Evolutionary conservation across 495 filamentous ascomycete species (phyloP), one percentile per base, ranked within the genome.

Genomic region (Neurospora sp.): DNA sequence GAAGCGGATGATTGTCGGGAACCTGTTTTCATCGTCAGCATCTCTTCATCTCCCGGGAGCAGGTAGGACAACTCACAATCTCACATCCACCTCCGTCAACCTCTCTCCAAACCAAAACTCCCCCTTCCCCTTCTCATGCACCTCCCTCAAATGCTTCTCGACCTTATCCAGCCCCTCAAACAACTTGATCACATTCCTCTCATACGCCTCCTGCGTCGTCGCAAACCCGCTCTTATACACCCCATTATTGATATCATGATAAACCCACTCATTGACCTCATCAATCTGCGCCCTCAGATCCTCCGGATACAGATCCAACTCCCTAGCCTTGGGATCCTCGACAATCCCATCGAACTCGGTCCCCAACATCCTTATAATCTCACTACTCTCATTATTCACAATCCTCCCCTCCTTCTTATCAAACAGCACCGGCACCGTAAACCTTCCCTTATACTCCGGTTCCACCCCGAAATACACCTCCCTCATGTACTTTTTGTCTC

Each of bases 321-420:
- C 74, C 5, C 81, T 82, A 70, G 81, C 83, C 70, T 83, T 83
- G 10, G 22, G 3, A 27, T 77, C 80, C 70, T 87, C 86, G 10
- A 92, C 75, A 14, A 91, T 73, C 12, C 81, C 80, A 76, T 92
- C 86, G 74, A 92, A 92, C 73, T 85, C 14, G 10, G 4, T 9
- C 20, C 88, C 89, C 4, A 93, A 80, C 86, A 93, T 91, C 40
- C 91, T 81, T 71, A 96, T 89, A 74, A 97, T 93, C 84, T 96
- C 93, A 73, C 87, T 88, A 75, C 90, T 93, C 85, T 96, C 93
- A 74, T 97, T 96, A 80, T 87, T 94, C 72, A 95, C 93, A 73
- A 95, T 92, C 35, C 86, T 89, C 73, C 89, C 84, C 68, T 81
- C 81, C 81, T 91, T 89, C 77, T 86, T 92, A 79, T 97, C 93